Evolutionary conservation across 805 yeast genomes (phyloP).

Genomic region (Zygosaccharomyces pseudorouxii): DNA sequence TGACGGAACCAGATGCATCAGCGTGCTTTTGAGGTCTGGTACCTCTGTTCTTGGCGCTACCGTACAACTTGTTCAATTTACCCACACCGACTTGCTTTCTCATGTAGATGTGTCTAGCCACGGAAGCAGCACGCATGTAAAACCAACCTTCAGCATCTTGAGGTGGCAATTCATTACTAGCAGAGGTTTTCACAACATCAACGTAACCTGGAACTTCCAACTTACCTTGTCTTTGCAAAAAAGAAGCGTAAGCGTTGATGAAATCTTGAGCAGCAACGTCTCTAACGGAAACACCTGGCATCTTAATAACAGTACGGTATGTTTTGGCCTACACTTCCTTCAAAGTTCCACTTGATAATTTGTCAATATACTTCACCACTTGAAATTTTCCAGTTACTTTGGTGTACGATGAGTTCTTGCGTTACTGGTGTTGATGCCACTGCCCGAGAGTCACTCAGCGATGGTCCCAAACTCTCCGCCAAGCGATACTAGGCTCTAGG

Average conservation of each 20-base stretch:
- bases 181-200: conserved; percentile 98
- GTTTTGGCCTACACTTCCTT: conserved; percentile 4
- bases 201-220: conserved; percentile 99
- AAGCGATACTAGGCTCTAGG: neutral
- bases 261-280: conserved; percentile 99
- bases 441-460: neutral
- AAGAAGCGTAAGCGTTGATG: conserved; percentile 98
- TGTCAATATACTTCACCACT: conserved; percentile 3
- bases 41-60: conserved; percentile 99
- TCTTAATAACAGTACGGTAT: conserved; percentile 38
- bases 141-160: conserved; percentile 99
- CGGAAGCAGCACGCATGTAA: conserved; percentile 99
- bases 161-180: conserved; percentile 99
- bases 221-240: conserved; percentile 99
- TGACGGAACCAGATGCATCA: conserved; percentile 98
- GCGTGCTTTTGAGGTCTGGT: conserved; percentile 97
- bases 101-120: conserved; percentile 99
- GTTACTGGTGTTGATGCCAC: neutral
- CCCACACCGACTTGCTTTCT: conserved; percentile 99
- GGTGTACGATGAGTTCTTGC: conserved; percentile 2
- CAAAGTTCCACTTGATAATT: conserved; percentile 2
- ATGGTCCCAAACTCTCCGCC: neutral
- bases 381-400: conserved; percentile 4
- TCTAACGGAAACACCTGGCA: conserved; percentile 99
- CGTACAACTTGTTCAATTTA: conserved; percentile 97